These are phyloP conservation scores for Daldinia vernicosa DNA, from an alignment of 495 filamentous ascomycete genomes.

Conservation along the genomic window DNA sequence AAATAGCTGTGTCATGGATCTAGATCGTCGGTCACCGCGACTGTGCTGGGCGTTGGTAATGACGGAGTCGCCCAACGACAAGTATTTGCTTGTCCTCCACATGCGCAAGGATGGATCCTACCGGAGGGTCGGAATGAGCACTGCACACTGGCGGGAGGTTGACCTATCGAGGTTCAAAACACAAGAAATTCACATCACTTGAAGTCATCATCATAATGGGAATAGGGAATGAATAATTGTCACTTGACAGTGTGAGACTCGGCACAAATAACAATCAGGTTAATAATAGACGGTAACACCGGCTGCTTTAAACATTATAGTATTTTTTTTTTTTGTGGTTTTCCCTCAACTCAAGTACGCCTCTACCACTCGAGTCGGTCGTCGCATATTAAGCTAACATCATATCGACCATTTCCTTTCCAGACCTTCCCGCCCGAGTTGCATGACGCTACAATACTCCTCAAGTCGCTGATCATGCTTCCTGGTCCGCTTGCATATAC, in stretches of 20 bases:
- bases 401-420: slow-evolving; percentile 62
- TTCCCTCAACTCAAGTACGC: not conserved
- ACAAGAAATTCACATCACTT: slow-evolving; percentile 17
- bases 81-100: slow-evolving; percentile 29
- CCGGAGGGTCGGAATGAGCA: slow-evolving; percentile 23
- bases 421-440: slow-evolving; percentile 62
- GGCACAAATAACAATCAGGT: not conserved
- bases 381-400: slow-evolving; percentile 68
- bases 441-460: slow-evolving; percentile 61
- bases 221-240: not conserved
- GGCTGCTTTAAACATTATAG: slow-evolving; percentile 10
- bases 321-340: slow-evolving; percentile 11
- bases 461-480: slow-evolving; percentile 65
- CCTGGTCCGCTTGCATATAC: slow-evolving; percentile 70
- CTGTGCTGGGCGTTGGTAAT: slow-evolving; percentile 24
- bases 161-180: slow-evolving; percentile 26
- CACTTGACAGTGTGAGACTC: not conserved
- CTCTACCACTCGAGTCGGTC: slow-evolving; percentile 56
- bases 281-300: not conserved
- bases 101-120: slow-evolving; percentile 19
- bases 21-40: slow-evolving; percentile 25
- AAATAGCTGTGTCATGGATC: slow-evolving; percentile 26
- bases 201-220: not conserved
- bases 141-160: slow-evolving; percentile 3
- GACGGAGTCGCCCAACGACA: slow-evolving; percentile 2